Evolutionary conservation across 495 filamentous ascomycete species (phyloP).

Genomic region (Cairneyella variabilis): DNA sequence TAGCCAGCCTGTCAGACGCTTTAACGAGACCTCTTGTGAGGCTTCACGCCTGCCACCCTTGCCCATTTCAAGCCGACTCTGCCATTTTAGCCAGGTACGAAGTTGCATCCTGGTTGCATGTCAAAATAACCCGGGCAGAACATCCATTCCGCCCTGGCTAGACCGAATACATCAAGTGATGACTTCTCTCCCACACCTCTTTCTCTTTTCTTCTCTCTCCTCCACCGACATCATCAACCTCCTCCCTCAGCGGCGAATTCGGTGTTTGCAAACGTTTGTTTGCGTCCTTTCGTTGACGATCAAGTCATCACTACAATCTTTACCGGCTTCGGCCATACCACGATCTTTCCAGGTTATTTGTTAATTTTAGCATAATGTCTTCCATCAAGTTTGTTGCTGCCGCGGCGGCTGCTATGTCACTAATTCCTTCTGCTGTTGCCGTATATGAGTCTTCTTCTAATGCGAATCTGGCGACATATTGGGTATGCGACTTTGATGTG

Average conservation of each 20-base stretch:
- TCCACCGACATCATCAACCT: conserved; percentile 18
- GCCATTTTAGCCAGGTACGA: conserved; percentile 10
- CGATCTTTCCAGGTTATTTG: conserved; percentile 18
- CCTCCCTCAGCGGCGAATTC: conserved; percentile 13
- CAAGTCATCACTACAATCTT: conserved; percentile 25
- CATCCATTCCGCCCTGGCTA: conserved; percentile 2
- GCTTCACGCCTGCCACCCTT: neutral
- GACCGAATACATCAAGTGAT: conserved; percentile 13
- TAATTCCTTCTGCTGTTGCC: conserved; percentile 18
- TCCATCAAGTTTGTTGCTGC: conserved; percentile 19
- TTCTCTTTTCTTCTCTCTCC: conserved; percentile 13
- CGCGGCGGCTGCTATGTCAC: conserved; percentile 20
- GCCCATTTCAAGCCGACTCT: neutral
- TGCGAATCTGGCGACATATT: conserved; percentile 51
- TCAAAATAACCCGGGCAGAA: neutral
- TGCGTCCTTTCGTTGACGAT: conserved; percentile 31
- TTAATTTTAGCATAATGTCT: conserved; percentile 23
- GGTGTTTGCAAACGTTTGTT: conserved; percentile 29
- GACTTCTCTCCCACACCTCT: conserved; percentile 9
- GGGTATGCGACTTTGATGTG: too few species aligned
- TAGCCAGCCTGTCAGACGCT: neutral
- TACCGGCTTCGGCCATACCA: conserved; percentile 26
- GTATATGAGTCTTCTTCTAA: conserved; percentile 21
- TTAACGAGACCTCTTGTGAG: conserved; percentile 14
- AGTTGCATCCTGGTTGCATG: neutral